Evolutionary conservation across 2,329 filamentous ascomycete genomes (phyloP), one percentile per base, ranked within the genome.

Genomic region (Delphinella strobiligena): DNA sequence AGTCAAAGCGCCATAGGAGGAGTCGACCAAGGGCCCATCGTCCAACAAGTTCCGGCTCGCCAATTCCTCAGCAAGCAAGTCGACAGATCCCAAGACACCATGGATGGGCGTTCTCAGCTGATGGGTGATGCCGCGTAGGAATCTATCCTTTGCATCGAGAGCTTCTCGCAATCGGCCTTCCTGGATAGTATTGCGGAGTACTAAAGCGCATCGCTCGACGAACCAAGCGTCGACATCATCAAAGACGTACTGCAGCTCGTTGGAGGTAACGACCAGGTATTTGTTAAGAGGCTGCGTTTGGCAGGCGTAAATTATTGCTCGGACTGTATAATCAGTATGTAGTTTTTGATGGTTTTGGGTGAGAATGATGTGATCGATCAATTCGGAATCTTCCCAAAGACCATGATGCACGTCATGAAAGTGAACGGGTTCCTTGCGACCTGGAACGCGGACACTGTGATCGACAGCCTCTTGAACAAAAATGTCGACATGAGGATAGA

Each of bases 221-320:
- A 69, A 68, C 60, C 64, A 67, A 1, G 61, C 49, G 39, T 69
- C 66, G 1, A 67, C 49, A 31, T 69, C 66, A 34, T 69, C 66
- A 36, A 67, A 67, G 3, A 69, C 59, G 1, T 53, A 46, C 19
- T 61, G 59, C 8, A 68, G 56, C 2, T 68, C 58, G 1, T 54
- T 61, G 1, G 60, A 63, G 2, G 57, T 56, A 2, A 68, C 56
- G 1, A 64, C 52, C 0, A 69, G 50, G 0, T 58, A 54, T 0
- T 56, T 62, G 0, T 54, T 51, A 1, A 46, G 51, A 0, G 51
- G 48, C 10, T 52, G 52, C 2, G 48, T 59, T 24, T 60, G 54
- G 37, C 61, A 64, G 15, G 54, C 53, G 12, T 57, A 51, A 11
- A 55, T 50, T 10, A 68, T 55, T 0, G 57, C 55, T 3, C 66